phyloP scores from a whole-genome alignment of 116 monocot species.

The Zostera marina region DNA sequence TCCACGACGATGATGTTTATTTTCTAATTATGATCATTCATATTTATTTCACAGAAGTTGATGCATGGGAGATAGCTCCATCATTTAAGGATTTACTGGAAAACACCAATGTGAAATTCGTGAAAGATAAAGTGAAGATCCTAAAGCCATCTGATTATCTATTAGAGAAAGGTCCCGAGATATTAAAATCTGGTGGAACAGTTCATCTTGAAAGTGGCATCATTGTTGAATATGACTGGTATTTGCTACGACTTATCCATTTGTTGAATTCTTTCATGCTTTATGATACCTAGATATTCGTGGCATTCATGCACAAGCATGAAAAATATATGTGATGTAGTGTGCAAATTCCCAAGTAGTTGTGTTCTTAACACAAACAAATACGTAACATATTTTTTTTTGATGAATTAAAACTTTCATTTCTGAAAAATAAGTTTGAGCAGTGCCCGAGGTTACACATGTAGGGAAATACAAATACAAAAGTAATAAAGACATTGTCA shows the following conservation, averaged over 20 bases:
- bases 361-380: neutral
- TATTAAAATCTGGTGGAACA: slow-evolving; percentile 36
- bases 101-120: slow-evolving; percentile 58
- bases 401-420: no score
- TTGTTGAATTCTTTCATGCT: neutral
- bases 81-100: slow-evolving; percentile 64
- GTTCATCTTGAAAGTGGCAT: slow-evolving; percentile 86
- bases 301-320: neutral
- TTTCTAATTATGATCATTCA: neutral
- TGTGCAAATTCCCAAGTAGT: neutral
- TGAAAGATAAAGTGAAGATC: slow-evolving; percentile 74
- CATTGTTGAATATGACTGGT: slow-evolving; percentile 93
- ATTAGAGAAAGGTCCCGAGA: slow-evolving; percentile 16
- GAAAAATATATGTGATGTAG: neutral
- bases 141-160: slow-evolving; percentile 54
- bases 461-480: no score
- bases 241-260: slow-evolving; percentile 3
- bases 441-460: no score
- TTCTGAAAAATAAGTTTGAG: no score
- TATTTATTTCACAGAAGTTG: slow-evolving; percentile 54
- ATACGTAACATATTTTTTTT: no score
- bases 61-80: slow-evolving; percentile 95
- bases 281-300: neutral
- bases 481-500: no score
- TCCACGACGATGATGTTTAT: slow-evolving; percentile 3